A percentile compares a stretch with the other conserved stretches of the same genome.
phyloP scores from a whole-genome alignment of 495 filamentous ascomycete species.

The Penicillium daleae region DNA sequence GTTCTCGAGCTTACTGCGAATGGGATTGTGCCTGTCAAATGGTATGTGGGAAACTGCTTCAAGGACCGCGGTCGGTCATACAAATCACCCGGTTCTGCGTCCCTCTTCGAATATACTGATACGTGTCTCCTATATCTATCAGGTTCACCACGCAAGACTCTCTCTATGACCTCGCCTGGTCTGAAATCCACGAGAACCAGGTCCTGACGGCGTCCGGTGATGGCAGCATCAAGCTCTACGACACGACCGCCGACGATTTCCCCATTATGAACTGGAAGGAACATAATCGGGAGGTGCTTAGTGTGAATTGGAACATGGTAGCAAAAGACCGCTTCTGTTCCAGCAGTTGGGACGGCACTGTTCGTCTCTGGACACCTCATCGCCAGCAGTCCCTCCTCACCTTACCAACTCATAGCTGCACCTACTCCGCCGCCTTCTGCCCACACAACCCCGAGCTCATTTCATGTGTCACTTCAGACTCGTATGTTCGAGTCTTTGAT shows the following conservation, averaged over 20 bases:
- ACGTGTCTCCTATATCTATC: neutral
- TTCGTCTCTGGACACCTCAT: constrained; percentile 88
- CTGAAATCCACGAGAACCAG: constrained; percentile 91
- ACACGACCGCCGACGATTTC: constrained; percentile 74
- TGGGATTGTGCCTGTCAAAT: constrained; percentile 83
- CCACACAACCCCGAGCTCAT: constrained; percentile 79
- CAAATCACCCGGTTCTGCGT: neutral
- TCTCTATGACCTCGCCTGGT: constrained; percentile 92
- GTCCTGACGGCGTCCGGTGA: constrained; percentile 85
- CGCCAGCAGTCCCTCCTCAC: constrained; percentile 73
- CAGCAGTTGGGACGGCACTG: constrained; percentile 89
- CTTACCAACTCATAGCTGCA: constrained; percentile 86
- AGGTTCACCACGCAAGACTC: constrained; percentile 97
- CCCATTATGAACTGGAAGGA: constrained; percentile 88
- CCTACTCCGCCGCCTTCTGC: constrained; percentile 81
- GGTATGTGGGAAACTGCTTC: constrained; percentile 39
- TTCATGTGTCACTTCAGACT: constrained; percentile 82
- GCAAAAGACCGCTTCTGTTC: constrained; percentile 89
- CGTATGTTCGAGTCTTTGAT: constrained; percentile 85
- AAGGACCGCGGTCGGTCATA: neutral
- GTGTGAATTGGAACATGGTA: constrained; percentile 87
- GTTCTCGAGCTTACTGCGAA: constrained; percentile 77
- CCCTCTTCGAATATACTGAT: neutral
- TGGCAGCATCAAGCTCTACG: constrained; percentile 92
- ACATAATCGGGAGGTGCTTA: constrained; percentile 89